Evolutionary conservation across 169 alveolate genomes (phyloP).

Genomic region (Ichthyophthirius multifiliis): DNA sequence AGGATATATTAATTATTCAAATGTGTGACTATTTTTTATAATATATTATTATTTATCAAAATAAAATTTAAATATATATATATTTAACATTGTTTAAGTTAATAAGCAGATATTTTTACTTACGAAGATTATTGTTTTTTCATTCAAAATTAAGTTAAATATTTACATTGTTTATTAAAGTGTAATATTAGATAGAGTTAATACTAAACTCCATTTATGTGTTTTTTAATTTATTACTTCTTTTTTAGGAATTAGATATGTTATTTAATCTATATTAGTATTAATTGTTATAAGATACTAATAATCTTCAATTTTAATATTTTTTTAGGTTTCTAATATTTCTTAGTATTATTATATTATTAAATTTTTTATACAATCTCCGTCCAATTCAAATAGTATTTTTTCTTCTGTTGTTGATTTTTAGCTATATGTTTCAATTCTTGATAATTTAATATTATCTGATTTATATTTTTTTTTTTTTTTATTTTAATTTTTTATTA

Average conservation of each 20-base stretch:
- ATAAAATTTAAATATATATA: neutral
- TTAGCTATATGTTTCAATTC: neutral
- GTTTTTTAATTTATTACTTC: neutral
- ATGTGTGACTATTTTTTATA: neutral
- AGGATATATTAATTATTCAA: neutral
- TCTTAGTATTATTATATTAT: neutral
- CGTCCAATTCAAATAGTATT: neutral
- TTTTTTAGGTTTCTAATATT: neutral
- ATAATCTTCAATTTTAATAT: neutral
- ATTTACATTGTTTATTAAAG: neutral
- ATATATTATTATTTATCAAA: neutral
- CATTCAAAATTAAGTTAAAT: neutral
- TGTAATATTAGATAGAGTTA: neutral
- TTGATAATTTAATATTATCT: neutral
- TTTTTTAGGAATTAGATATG: neutral
- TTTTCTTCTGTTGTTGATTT: neutral
- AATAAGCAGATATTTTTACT: neutral
- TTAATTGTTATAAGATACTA: neutral
- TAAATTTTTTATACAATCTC: neutral
- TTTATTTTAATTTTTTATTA: neutral
- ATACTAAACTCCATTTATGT: conserved; percentile 4
- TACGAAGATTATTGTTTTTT: neutral
- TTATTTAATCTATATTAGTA: neutral
- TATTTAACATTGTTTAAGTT: neutral
- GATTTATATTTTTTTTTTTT: neutral